Conservation (phyloP, 495 filamentous ascomycete genomes). For the Apodospora peruviana region DNA sequence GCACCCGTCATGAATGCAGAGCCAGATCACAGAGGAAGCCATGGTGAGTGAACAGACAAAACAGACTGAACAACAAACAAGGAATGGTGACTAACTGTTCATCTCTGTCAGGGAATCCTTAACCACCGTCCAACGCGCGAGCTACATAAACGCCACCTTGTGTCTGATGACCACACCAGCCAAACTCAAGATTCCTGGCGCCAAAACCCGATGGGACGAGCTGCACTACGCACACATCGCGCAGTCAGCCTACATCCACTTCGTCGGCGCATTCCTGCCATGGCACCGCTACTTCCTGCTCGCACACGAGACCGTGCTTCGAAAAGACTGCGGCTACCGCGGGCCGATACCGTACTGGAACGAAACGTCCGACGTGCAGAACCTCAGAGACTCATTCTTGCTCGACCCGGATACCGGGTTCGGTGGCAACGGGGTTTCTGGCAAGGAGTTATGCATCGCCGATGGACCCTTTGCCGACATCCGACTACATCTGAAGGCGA, state of each 20-base stretch:
- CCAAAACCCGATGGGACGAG: conserved; percentile 39
- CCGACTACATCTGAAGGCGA: conserved; percentile 31
- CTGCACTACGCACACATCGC: conserved; percentile 33
- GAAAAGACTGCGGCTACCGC: conserved; percentile 39
- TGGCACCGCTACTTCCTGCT: conserved; percentile 47
- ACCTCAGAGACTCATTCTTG: conserved; percentile 24
- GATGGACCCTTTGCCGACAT: conserved; percentile 39
- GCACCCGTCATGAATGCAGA: no score
- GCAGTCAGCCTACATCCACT: conserved; percentile 28
- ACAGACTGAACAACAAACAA: neutral
- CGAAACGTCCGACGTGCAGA: conserved; percentile 34
- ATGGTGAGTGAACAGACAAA: neutral
- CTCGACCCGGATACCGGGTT: conserved; percentile 33
- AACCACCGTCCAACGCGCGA: conserved; percentile 28
- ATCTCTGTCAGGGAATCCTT: conserved; percentile 26
- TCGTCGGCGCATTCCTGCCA: conserved; percentile 35
- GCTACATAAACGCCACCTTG: conserved; percentile 40
- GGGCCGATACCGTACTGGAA: conserved; percentile 48
- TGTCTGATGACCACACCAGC: conserved; percentile 37
- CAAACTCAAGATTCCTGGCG: conserved; percentile 21
- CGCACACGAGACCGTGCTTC: conserved; percentile 38
- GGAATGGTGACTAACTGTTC: neutral
- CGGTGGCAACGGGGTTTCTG: conserved; percentile 34
- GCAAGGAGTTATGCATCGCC: conserved; percentile 35
- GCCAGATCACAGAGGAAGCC: neutral